Evolutionary conservation across 75 land plant species (phyloP).

Genomic region (Sequoiadendron giganteum): DNA sequence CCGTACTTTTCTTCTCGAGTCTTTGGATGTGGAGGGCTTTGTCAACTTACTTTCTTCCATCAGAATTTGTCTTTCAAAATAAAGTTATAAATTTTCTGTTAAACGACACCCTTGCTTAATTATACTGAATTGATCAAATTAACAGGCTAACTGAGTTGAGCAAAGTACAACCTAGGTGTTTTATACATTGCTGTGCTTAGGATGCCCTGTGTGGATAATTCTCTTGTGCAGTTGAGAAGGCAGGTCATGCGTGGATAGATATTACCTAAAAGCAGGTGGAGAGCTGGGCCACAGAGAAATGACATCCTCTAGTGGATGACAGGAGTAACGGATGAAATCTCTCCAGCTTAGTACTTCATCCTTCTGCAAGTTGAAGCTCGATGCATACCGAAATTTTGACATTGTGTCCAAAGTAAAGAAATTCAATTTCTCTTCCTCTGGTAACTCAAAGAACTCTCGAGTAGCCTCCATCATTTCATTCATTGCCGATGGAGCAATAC

Average conservation of each 20-base stretch:
- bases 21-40: not conserved
- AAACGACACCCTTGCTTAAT: too few species aligned
- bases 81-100: too few species aligned
- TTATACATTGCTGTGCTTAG: too few species aligned
- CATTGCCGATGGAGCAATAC: constrained; percentile 23
- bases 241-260: too few species aligned
- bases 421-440: constrained; percentile 40
- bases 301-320: constrained; percentile 19
- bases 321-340: constrained; percentile 47
- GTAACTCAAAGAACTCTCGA: constrained; percentile 50
- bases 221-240: too few species aligned
- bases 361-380: constrained; percentile 51
- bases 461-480: constrained; percentile 29
- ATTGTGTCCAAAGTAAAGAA: constrained; percentile 40
- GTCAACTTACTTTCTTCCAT: too few species aligned
- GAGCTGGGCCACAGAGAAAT: constrained; percentile 40
- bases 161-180: too few species aligned
- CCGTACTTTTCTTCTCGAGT: too few species aligned
- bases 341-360: constrained; percentile 61
- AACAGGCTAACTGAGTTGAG: too few species aligned
- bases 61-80: too few species aligned
- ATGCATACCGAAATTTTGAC: constrained; percentile 45
- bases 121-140: too few species aligned
- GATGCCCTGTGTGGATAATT: too few species aligned
- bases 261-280: constrained; percentile 47